A percentile compares a stretch with the other conserved stretches of the same genome.
Evolutionary conservation across 441 rosid species (phyloP).

Genomic region (Adansonia rubrostipa): DNA sequence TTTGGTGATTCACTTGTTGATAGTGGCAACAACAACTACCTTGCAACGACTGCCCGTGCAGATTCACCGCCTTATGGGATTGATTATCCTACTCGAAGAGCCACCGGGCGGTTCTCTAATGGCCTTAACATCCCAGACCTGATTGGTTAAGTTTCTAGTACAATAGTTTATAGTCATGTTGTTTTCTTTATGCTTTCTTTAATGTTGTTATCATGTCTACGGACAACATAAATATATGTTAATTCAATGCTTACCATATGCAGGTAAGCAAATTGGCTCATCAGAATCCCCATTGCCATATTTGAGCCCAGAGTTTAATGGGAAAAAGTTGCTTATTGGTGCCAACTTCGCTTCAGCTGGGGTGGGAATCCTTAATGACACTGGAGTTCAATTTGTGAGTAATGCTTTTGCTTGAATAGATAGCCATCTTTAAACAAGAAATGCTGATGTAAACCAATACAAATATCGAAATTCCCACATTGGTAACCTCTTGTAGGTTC

Average conservation of each 20-base stretch:
- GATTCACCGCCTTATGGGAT: constrained; percentile 32
- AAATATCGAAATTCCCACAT: too few relatives aligned
- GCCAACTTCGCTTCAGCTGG: constrained; percentile 40
- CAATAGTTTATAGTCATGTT: neutral
- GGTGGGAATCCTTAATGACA: constrained; percentile 33
- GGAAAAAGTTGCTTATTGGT: constrained; percentile 27
- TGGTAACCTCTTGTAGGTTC: too few relatives aligned
- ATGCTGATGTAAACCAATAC: neutral
- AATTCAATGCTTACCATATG: neutral
- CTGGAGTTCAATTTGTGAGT: constrained; percentile 32
- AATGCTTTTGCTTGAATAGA: too few relatives aligned
- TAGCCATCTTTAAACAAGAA: neutral
- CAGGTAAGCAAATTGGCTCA: constrained; percentile 29
- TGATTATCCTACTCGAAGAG: constrained; percentile 42
- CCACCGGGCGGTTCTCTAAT: constrained; percentile 54
- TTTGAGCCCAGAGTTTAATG: constrained; percentile 26
- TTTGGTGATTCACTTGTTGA: constrained; percentile 32
- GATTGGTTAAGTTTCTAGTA: constrained; percentile 33
- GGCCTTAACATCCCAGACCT: constrained; percentile 54
- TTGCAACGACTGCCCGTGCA: constrained; percentile 30
- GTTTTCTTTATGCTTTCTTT: neutral
- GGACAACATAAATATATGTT: neutral
- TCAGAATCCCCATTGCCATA: constrained; percentile 30
- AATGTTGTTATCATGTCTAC: neutral
- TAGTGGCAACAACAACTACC: constrained; percentile 28